Conservation (phyloP, 352 stramenopile genomes). For the Globisporangium nunn region DNA sequence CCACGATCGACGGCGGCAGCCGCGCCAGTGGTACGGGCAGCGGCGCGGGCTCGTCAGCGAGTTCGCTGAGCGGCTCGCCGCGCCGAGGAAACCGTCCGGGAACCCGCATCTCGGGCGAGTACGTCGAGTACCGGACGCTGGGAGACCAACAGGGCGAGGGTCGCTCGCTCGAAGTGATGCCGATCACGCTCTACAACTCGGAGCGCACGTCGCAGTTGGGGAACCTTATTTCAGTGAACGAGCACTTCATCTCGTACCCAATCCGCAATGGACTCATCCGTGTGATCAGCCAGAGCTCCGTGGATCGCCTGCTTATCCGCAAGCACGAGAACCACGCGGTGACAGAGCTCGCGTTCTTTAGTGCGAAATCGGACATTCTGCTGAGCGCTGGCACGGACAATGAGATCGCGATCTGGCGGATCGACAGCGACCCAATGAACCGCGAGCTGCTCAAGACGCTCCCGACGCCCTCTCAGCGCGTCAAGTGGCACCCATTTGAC, state of each 20-base stretch:
- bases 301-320: constrained; percentile 61
- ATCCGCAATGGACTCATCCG: constrained; percentile 80
- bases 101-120: constrained; percentile 36
- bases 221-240: constrained; percentile 73
- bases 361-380: constrained; percentile 57
- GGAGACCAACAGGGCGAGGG: constrained; percentile 33
- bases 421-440: constrained; percentile 61
- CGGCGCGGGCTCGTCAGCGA: constrained; percentile 29
- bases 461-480: constrained; percentile 46
- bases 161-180: constrained; percentile 73
- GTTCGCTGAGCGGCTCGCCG: constrained; percentile 36
- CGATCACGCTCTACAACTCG: constrained; percentile 78
- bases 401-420: constrained; percentile 68
- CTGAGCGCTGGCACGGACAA: constrained; percentile 63
- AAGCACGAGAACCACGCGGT: constrained; percentile 70
- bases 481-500: constrained; percentile 78
- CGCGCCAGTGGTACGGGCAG: constrained; percentile 34
- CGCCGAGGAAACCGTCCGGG: constrained; percentile 35
- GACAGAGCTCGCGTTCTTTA: constrained; percentile 75
- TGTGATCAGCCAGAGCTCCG: constrained; percentile 77
- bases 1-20: constrained; percentile 25
- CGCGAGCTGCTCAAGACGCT: constrained; percentile 61
- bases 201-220: constrained; percentile 65
- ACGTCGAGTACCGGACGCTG: constrained; percentile 42
- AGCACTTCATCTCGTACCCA: constrained; percentile 84